Base-by-base conservation (phyloP, 2,329 filamentous ascomycete species). In the Neopestalotiopsis rosae region DNA sequence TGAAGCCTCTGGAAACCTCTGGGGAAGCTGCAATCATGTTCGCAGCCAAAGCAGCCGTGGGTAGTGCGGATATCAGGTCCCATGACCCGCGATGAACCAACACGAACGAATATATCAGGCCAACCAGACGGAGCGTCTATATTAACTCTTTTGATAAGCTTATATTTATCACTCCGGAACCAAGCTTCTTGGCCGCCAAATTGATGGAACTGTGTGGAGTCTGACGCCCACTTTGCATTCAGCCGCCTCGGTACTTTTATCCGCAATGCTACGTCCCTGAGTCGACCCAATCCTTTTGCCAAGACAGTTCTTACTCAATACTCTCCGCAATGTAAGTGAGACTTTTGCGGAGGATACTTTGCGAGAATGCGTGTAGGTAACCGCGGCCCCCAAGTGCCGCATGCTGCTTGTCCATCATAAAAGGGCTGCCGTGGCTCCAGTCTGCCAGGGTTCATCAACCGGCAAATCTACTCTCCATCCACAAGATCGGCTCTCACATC, bases 161-260 rank as follows among this genome's bases (percentile, higher is more conserved):
- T 38, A 32, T 57, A 40, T 30, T 9, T 32, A 24, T 57, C 3
- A 34, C n/a, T 13, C 63, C 42, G 45, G 52, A 20, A 42, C 34
- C 49, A 52, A 30, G 40, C 17, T 56, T 34, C 38, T 20, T n/a
- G 49, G 20, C 30, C 63, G 5, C 42, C n/a, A 38, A n/a, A 42
- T 28, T 34, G 57, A 67, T 42, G 34, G 20, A 38, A 20, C 20
- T 61, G 24, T 67, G 34, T 67, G 65, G 52, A 56, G 65, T 32
- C 42, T 40, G 28, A 3, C 10, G 45, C 45, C 20, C 45, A 52
- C 56, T 42, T n/a, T n/a, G 45, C 42, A 67, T 67, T 67, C 65
- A 67, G 65, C 65, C 65, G 65, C 65, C 65, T 49, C 40, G 56
- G 65, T 56, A 67, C 42, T 67, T 67, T 32, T 34, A 40, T 10